Percentiles rank a stretch among this genome's conserved stretches.
Evolutionary conservation across 768 basidiomycete genomes (phyloP).

Genomic region (Dacryopinax spathularia): DNA sequence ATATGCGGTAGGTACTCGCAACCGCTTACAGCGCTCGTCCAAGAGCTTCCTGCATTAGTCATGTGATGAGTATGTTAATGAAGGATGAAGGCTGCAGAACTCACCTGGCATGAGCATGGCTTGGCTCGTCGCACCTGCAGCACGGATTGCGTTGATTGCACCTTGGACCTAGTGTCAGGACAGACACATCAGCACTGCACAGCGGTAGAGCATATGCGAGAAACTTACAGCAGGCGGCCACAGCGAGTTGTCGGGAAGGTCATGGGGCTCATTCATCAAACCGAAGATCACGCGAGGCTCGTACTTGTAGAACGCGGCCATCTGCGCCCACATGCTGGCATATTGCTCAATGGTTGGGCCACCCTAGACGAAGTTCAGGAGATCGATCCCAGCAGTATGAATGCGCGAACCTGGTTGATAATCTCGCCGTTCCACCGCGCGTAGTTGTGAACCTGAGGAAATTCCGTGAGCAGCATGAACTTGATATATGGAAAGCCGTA

Average conservation of each 20-base stretch:
- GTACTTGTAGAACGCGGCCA: slow-evolving; percentile 28
- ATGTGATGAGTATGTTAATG: too few species aligned
- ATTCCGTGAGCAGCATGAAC: too few species aligned
- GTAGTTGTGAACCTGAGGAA: too few species aligned
- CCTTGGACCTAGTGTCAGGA: too few species aligned
- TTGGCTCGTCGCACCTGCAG: slow-evolving; percentile 41
- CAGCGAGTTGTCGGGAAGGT: slow-evolving; percentile 22
- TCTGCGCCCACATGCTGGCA: slow-evolving; percentile 29
- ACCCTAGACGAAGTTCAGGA: slow-evolving; percentile 30
- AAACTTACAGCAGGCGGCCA: slow-evolving; percentile 25
- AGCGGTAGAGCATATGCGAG: too few species aligned
- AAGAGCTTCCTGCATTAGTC: too few species aligned
- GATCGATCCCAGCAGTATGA: too few species aligned
- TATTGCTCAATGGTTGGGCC: slow-evolving; percentile 32
- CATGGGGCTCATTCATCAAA: slow-evolving; percentile 51
- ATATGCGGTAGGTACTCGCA: too few species aligned
- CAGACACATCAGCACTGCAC: too few species aligned
- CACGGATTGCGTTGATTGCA: slow-evolving; percentile 49
- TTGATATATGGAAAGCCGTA: too few species aligned
- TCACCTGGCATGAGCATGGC: slow-evolving; percentile 34
- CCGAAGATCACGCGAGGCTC: slow-evolving; percentile 29
- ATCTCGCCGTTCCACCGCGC: slow-evolving; percentile 39
- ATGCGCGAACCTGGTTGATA: slow-evolving; percentile 12
- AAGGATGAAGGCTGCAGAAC: too few species aligned
- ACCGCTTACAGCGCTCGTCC: too few species aligned